Evolutionary conservation across 306 rosid genomes (phyloP), one percentile per base, ranked within the genome.

Genomic region (Acmispon strigosus): DNA sequence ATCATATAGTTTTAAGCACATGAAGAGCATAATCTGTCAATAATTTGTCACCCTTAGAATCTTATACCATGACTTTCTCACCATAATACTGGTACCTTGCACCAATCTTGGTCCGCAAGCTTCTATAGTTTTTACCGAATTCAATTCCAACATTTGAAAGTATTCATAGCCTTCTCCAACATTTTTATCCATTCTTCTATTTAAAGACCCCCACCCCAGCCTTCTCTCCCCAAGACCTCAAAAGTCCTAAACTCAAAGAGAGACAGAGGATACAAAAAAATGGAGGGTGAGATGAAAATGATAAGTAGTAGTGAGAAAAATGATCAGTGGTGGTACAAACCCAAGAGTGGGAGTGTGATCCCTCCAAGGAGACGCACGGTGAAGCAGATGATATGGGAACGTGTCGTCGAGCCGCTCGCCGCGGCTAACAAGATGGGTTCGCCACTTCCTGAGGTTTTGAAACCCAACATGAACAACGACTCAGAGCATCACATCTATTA

Each of bases 361-460:
- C 80, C 80, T 14, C 15, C 53, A 8, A 76, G 50, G 75, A 22
- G 62, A 41, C 34, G 15, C 13, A 48, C 67, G 0, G 75, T 67
- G 47, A 76, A 76, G 55, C 62, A 29, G 22, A 76, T 58, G 80
- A 67, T 76, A 5, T 56, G 56, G 57, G 48, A 70, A 3, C 4
- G 11, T 2, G 10, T 51, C 6, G 12, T 48, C 29, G 44, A 50
- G 14, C 52, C 37, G 8, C 37, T 32, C 8, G 37, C 37, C 7
- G 8, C 37, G 7, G 37, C 37, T 6, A 32, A 32, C 37, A 32
- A 59, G 19, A 47, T 6, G 9, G 52, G 52, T n/a, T 56, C 41
- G 8, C 41, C 62, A 27, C 15, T 32, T 32, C 37, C 37, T 32
- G 8, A 32, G 7, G 7, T 19, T 5, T 27, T 17, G 5, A 27